Conservation (phyloP, 345 rosid genomes). For the Syzygium oleosum region DNA sequence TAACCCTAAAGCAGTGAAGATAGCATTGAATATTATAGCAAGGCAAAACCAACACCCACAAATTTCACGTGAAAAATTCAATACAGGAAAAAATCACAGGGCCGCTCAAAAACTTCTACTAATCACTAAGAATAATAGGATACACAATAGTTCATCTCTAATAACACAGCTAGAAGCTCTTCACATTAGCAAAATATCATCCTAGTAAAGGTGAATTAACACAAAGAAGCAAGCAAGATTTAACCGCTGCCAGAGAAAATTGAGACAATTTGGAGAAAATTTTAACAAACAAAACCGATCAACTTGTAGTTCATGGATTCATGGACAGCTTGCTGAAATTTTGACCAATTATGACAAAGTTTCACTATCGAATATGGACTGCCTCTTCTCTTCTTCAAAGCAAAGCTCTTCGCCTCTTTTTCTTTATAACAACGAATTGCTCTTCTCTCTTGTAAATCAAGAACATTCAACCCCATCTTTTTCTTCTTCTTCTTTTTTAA, state of each 20-base stretch:
- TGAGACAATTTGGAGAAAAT: not conserved
- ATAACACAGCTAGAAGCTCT: not conserved
- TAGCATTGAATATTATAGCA: not conserved
- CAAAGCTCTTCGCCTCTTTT: no score
- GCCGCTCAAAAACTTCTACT: not conserved
- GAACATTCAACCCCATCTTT: no score
- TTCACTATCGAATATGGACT: no score
- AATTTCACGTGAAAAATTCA: not conserved
- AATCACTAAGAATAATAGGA: not conserved
- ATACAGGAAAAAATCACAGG: not conserved
- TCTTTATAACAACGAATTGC: no score
- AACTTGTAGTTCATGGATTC: not conserved
- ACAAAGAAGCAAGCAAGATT: not conserved
- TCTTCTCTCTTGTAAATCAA: not conserved
- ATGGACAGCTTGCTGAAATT: not conserved
- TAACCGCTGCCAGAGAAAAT: not conserved
- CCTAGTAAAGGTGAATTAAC: no score
- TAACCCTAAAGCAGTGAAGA: not conserved
- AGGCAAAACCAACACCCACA: not conserved
- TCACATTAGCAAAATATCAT: fast-evolving
- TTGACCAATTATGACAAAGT: not conserved
- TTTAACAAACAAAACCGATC: not conserved
- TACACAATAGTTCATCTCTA: not conserved
- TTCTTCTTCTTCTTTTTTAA: no score
- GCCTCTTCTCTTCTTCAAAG: no score